A percentile compares a stretch with the other conserved stretches of the same genome.
Conservation (phyloP, 2,329 filamentous ascomycete species). For the Stachybotrys chlorohalonatus region DNA sequence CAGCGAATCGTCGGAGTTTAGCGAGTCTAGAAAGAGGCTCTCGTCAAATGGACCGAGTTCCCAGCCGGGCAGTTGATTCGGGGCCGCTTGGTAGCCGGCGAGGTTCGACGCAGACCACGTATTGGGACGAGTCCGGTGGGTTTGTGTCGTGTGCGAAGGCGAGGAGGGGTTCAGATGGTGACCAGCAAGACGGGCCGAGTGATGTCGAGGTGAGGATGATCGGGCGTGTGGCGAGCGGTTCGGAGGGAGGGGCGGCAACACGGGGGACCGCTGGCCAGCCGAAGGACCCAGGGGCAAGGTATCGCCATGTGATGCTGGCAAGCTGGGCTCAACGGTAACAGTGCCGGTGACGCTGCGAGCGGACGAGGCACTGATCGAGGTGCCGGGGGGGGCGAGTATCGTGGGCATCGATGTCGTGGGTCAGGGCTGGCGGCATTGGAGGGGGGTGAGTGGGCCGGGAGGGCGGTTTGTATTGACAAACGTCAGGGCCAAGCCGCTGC, state of each 20-base stretch:
- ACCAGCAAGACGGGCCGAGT: neutral
- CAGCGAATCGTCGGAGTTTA: neutral
- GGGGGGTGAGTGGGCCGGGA: neutral
- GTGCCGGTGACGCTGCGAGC: neutral
- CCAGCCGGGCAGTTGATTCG: neutral
- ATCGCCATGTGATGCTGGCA: neutral
- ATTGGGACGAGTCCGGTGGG: neutral
- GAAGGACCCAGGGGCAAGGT: neutral
- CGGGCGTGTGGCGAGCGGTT: neutral
- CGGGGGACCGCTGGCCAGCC: neutral
- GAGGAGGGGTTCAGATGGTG: neutral
- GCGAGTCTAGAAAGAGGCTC: neutral
- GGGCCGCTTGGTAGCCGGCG: neutral
- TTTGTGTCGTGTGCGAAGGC: neutral
- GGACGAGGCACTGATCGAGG: neutral
- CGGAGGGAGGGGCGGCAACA: neutral
- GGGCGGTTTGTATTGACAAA: no score
- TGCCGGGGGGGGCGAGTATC: neutral
- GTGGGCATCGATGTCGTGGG: neutral
- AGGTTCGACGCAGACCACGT: neutral
- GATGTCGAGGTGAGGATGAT: slow-evolving; percentile 1
- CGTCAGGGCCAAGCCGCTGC: no score
- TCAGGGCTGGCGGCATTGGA: neutral
- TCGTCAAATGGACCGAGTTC: neutral
- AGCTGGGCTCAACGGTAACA: neutral